Evolutionary conservation across 2,329 filamentous ascomycete species (phyloP).

Genomic region (Alternaria metachromatica): DNA sequence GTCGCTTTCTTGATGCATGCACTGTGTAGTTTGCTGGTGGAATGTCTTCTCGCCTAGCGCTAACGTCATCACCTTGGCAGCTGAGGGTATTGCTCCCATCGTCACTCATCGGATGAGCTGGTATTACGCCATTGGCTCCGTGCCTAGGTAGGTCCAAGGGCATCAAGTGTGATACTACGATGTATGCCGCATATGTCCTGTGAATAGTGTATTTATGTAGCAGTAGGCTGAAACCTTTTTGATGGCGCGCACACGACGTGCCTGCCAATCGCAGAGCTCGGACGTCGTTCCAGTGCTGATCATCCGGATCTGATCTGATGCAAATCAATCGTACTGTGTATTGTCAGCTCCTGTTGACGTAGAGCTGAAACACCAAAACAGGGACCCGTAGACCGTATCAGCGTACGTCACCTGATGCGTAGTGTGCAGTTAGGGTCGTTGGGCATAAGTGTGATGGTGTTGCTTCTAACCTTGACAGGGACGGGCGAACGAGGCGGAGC

Average conservation of each 20-base stretch:
- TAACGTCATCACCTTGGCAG: neutral
- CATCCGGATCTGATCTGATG: neutral
- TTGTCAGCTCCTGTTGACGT: neutral
- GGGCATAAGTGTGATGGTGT: neutral
- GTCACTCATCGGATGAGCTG: neutral
- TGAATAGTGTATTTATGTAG: neutral
- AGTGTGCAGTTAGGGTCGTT: neutral
- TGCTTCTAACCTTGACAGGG: neutral
- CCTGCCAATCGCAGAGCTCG: neutral
- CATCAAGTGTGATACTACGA: neutral
- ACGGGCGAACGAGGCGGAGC: conserved; percentile 1
- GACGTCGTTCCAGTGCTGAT: neutral
- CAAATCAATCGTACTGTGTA: neutral
- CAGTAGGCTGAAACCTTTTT: neutral
- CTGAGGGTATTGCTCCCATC: neutral
- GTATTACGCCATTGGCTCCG: neutral
- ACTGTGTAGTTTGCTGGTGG: neutral
- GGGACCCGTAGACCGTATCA: neutral
- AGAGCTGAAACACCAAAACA: neutral
- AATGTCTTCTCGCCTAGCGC: neutral
- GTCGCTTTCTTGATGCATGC: neutral
- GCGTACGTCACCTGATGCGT: neutral
- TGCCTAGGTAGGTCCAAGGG: neutral
- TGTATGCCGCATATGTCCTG: neutral
- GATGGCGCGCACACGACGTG: neutral